Conservation (phyloP, 148 eudicot genomes). For the Rhododendron henanense region DNA sequence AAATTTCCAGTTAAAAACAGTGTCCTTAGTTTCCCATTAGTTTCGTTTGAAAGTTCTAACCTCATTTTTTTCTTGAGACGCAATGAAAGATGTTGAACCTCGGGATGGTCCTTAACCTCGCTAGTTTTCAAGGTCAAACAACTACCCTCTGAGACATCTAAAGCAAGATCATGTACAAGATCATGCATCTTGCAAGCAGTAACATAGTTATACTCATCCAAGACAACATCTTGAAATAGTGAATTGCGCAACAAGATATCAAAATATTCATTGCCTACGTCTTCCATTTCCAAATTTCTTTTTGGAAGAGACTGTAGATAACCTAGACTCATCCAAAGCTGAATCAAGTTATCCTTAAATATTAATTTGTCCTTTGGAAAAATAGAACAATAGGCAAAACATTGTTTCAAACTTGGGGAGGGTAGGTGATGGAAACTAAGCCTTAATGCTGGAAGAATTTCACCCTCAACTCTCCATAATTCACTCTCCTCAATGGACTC, state of each 20-base stretch:
- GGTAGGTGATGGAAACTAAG: too few relatives aligned
- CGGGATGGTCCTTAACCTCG: too few relatives aligned
- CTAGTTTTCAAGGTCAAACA: neutral
- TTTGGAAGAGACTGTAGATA: neutral
- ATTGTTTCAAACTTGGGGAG: too few relatives aligned
- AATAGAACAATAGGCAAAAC: too few relatives aligned
- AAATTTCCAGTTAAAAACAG: too few relatives aligned
- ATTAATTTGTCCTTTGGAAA: too few relatives aligned
- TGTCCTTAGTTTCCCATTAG: neutral
- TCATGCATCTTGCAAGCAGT: neutral
- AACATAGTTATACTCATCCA: neutral
- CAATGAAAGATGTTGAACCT: neutral
- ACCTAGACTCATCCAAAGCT: neutral
- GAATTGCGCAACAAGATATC: neutral
- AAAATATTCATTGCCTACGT: neutral
- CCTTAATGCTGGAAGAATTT: too few relatives aligned
- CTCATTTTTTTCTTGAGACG: neutral
- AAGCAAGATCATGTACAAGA: constrained; percentile 21
- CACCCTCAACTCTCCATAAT: too few relatives aligned
- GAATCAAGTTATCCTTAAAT: neutral
- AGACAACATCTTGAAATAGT: neutral
- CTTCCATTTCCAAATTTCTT: neutral
- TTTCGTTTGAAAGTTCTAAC: neutral
- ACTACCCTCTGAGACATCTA: neutral
- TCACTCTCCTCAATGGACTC: too few relatives aligned